Evolutionary conservation across 441 rosid genomes (phyloP), one percentile per base, ranked within the genome.

Genomic region (Populus hybrid): DNA sequence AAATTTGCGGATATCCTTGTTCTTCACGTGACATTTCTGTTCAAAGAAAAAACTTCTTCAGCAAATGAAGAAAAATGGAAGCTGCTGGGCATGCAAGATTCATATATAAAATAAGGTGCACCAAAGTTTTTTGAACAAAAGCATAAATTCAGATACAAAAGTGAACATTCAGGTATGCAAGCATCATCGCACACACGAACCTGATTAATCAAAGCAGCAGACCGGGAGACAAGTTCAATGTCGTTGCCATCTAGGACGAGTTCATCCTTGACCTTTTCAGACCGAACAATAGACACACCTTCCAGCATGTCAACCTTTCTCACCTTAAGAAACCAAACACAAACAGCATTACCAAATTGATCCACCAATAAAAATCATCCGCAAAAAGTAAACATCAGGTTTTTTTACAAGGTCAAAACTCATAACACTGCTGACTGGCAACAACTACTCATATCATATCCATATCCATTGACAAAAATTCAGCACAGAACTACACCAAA

Each of bases 21-120:
- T 93, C 93, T 93, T 90, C 69, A 93, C 98, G 80, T 92, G 95
- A 73, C 97, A 92, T 92, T 93, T 93, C 98, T 93, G 91, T 76
- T 11, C 38, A 73, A 63, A 24, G 30, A 72, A 57, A 76, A 4
- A 23, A 0, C 0, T 8, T 36, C 10, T 26, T 74, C 65, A 71
- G 77, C 16, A 46, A 5, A 40, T 30, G n/a, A 77, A 65, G 18
- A 9, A 63, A 76, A 66, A 59, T 10, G 28, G 6, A 19, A 40
- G 72, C 16, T 21, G 24, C 1, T 72, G 34, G 30, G 24, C 53
- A 28, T 16, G 59, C 14, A 74, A 5, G 9, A 21, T 64, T 6
- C 63, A 42, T 26, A 5, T 19, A 59, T 8, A 30, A 30, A 28
- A 40, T 9, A 40, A 38, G 26, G 26, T 36, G 30, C 7, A 30